Evolutionary conservation across 2,329 filamentous ascomycete genomes (phyloP).

Genomic region (Penicillium oxalicum): DNA sequence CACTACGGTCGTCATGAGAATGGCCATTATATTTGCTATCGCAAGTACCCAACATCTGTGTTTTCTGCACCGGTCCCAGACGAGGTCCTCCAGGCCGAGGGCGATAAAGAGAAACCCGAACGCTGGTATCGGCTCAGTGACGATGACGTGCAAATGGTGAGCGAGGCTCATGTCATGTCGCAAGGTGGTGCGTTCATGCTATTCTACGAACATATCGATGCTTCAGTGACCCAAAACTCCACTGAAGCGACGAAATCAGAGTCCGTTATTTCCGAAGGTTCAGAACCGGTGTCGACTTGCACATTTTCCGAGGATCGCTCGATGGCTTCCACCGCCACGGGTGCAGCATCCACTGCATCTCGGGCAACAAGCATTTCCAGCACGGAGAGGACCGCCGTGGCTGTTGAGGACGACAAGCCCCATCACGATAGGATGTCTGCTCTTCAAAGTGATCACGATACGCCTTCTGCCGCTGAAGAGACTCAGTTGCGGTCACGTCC

Average conservation of each 20-base stretch:
- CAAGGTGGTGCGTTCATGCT: conserved; percentile 92
- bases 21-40: conserved; percentile 90
- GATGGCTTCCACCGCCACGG: conserved; percentile 22
- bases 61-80: conserved; percentile 32
- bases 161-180: conserved; percentile 64
- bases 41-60: conserved; percentile 54
- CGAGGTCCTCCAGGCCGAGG: conserved; percentile 28
- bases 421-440: background rate
- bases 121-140: conserved; percentile 92
- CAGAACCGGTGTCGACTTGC: conserved; percentile 16
- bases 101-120: conserved; percentile 36
- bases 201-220: conserved; percentile 76
- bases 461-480: background rate
- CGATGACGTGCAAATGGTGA: conserved; percentile 69
- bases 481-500: background rate
- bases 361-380: conserved; percentile 27
- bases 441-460: background rate
- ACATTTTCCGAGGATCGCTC: conserved; percentile 24
- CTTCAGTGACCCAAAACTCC: background rate
- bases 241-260: conserved; percentile 3
- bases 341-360: conserved; percentile 24
- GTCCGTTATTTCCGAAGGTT: conserved; percentile 6
- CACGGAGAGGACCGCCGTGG: conserved; percentile 1
- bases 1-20: conserved; percentile 91
- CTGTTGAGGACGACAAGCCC: background rate